These are phyloP conservation scores for Rhizopogon rudus DNA, from an alignment of 768 basidiomycete species.

Conservation along the genomic window DNA sequence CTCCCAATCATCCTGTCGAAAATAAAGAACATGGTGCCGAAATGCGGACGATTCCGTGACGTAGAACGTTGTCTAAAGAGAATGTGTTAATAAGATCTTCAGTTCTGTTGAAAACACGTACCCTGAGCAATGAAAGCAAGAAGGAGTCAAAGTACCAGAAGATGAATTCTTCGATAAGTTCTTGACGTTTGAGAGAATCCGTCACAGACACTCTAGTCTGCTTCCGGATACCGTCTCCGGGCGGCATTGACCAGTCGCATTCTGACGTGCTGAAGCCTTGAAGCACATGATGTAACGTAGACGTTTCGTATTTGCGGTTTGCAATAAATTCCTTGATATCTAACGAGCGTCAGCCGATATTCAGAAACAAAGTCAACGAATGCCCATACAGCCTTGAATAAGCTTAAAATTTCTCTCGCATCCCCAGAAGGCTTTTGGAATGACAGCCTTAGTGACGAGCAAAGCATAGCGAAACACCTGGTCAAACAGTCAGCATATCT, in stretches of 20 bases:
- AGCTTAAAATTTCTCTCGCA: slow-evolving; percentile 56
- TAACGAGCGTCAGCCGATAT: slow-evolving; percentile 22
- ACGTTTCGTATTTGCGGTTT: slow-evolving; percentile 74
- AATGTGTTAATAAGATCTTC: not conserved
- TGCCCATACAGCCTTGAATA: slow-evolving; percentile 47
- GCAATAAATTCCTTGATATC: slow-evolving; percentile 73
- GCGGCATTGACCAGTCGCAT: slow-evolving; percentile 74
- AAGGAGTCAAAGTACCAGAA: slow-evolving; percentile 94
- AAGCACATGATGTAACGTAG: slow-evolving; percentile 69
- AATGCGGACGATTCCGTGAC: slow-evolving; percentile 88
- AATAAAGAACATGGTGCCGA: slow-evolving; percentile 81
- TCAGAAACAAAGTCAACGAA: not conserved
- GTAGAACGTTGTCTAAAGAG: slow-evolving; percentile 81
- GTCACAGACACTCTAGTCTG: slow-evolving; percentile 53
- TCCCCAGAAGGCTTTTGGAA: slow-evolving; percentile 81
- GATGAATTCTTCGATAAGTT: slow-evolving; percentile 83
- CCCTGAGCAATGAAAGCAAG: slow-evolving; percentile 73
- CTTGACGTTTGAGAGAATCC: slow-evolving; percentile 72
- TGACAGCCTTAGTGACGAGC: slow-evolving; percentile 58
- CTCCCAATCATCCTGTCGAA: slow-evolving; percentile 94
- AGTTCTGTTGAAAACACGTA: slow-evolving; percentile 27
- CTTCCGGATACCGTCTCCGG: slow-evolving; percentile 27
- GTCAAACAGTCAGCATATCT: not conserved
- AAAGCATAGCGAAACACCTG: slow-evolving; percentile 71
- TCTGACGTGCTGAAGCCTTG: slow-evolving; percentile 72